Conservation (phyloP, 805 yeast genomes). For the Kuraishia piskuri region DNA sequence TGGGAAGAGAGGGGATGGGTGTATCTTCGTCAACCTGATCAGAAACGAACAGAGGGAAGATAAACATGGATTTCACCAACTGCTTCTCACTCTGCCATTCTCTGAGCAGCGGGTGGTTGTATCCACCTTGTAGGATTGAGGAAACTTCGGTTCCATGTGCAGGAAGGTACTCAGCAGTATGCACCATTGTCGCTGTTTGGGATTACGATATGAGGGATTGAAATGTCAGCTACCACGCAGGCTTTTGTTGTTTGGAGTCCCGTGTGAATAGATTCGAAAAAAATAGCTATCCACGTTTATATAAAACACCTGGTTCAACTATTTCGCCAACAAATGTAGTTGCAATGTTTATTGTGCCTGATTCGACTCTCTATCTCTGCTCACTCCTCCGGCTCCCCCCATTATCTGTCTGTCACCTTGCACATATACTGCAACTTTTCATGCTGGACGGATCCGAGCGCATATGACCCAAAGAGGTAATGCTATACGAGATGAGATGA, state of each 20-base stretch:
- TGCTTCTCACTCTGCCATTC: constrained; percentile 89
- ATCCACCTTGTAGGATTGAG: constrained; percentile 87
- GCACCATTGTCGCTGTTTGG: constrained; percentile 31
- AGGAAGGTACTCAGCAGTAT: constrained; percentile 63
- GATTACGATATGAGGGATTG: not conserved
- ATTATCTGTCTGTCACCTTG: not conserved
- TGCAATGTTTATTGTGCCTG: no score
- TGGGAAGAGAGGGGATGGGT: constrained; percentile 71
- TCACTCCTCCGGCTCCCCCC: not conserved
- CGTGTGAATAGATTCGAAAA: no score
- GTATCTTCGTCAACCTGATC: constrained; percentile 77
- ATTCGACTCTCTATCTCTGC: not conserved
- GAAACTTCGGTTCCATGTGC: constrained; percentile 52
- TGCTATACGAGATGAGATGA: not conserved
- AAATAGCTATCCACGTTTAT: no score
- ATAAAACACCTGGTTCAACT: no score
- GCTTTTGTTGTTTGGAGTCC: not conserved
- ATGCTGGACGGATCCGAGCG: not conserved
- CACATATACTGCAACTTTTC: not conserved
- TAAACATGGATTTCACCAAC: constrained; percentile 79
- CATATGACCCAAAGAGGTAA: not conserved
- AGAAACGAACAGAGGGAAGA: constrained; percentile 83
- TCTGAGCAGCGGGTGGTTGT: constrained; percentile 81
- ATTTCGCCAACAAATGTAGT: no score
- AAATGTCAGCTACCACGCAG: not conserved